Evolutionary conservation across 495 filamentous ascomycete genomes (phyloP), one percentile per base, ranked within the genome.

Genomic region (Clavariopsis aquatica): DNA sequence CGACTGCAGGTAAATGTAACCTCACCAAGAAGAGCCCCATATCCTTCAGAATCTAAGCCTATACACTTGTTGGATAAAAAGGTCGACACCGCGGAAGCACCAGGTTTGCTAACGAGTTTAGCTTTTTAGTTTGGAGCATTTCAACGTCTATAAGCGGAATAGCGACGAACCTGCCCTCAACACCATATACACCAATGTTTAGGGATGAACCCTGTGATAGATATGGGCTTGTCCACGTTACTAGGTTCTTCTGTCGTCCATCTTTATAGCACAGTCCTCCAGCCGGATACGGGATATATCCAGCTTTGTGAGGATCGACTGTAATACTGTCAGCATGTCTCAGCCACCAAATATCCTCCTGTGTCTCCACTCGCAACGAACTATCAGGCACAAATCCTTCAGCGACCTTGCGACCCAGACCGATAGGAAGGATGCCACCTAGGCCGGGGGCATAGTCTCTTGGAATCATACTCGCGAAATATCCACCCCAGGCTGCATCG

Each of bases 301-400:
- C 38, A 43, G 38, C 38, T 17, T 43, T 43, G 38, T 43, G 38
- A n/a, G 38, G 38, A 43, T 43, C 38, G 13, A 43, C 38, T 17
- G 38, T 43, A 43, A 43, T 43, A 17, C 38, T 43, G 38, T 43
- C 38, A 43, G 38, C 38, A 43, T 43, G 13, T 43, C 38, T 43
- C 38, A 43, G n/a, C 38, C 38, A 43, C 38, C 38, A 43, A n/a
- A 43, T 43, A 17, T 9, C 38, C 13, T 43, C 38, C 38, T 43
- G 38, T 8, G 38, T 43, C 38, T 43, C 38, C 38, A 43, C 15
- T 43, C 38, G 38, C n/a, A 43, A 17, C 38, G 38, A 43, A 43
- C 38, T 43, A 43, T 43, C 38, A 3, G 38, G 38, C 8, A 43
- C 38, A 17, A 43, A 43, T 8, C 38, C 38, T n/a, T 43, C 38